Evolutionary conservation across 2,329 filamentous ascomycete genomes (phyloP), one percentile per base, ranked within the genome.

Genomic region (Aspergillus ruber): DNA sequence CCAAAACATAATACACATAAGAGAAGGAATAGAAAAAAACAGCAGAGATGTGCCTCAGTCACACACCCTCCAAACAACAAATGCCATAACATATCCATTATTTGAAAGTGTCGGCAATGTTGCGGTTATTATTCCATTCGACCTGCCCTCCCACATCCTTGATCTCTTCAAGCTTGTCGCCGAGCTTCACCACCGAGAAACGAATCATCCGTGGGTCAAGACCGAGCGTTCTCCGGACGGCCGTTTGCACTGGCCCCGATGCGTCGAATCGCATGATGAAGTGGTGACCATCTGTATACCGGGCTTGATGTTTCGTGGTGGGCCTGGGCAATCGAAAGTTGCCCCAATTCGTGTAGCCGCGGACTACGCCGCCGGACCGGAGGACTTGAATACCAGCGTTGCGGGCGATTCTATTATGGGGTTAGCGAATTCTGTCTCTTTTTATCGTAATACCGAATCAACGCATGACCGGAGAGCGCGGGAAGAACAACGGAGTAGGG

Each of bases 181-280:
- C 91, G 56, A 97, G 76, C 77, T 90, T 94, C 49, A 97, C 90
- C 50, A 91, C 83, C 21, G 83, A 84, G 60, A 90, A 85, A 50
- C 90, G 82, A 54, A 98, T 86, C 82, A 97, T 87, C 48, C 93
- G 79, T 36, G 93, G 91, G 72, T 98, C 93, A 57, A 95, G 77
- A 44, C 82, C 80, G 56, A 98, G 77, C 15, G 87, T 91, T 51
- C 78, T 79, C 52, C 85, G 80, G 36, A 98, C 80, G 39, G 83
- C 77, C 56, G 86, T 74, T 71, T 97, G 91, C 6, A 87, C 84
- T 44, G 75, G 69, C 6, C 83, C 81, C 50, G 84, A 86, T 48
- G 85, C 75, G 69, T 98, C 93, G 77, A 95, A 98, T 60, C 93
- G 88, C 86, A 98, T 88, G 64, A 95, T 86, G 71, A 98, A 98